These are phyloP conservation scores for Echites panduratus DNA, from an alignment of 257 asterid species.

Conservation along the genomic window DNA sequence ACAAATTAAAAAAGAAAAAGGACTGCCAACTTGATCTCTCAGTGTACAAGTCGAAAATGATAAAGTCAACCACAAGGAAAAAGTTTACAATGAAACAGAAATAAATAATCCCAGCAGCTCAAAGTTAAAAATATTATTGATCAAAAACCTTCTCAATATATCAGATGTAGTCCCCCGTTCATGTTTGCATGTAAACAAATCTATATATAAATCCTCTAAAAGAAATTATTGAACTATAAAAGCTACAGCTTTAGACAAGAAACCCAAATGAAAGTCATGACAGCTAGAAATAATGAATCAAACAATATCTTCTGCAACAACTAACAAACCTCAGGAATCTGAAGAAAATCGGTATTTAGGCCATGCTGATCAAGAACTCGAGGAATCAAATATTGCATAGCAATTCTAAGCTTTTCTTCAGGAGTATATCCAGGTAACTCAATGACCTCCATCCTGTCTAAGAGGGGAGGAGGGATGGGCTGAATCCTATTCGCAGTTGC, in stretches of 20 bases:
- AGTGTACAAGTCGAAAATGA: neutral
- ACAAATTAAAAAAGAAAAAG: neutral
- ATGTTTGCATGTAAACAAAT: neutral
- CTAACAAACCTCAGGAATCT: conserved; percentile 77
- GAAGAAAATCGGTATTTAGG: conserved; percentile 75
- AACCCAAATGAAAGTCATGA: neutral
- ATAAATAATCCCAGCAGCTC: neutral
- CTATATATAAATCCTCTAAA: neutral
- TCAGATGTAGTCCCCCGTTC: neutral
- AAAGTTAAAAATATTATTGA: neutral
- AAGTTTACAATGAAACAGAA: neutral
- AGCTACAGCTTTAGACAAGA: neutral
- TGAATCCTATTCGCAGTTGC: conserved; percentile 95
- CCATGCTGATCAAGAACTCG: conserved; percentile 99
- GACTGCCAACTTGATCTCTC: neutral
- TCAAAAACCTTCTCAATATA: neutral
- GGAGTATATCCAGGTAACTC: conserved; percentile 99
- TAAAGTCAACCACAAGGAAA: neutral
- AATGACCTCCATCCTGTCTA: conserved; percentile 98
- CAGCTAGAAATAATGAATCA: neutral
- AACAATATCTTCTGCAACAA: neutral
- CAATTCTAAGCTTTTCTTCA: conserved; percentile 93
- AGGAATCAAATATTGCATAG: conserved; percentile 84
- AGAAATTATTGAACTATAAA: neutral
- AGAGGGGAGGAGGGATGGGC: conserved; percentile 90